Conservation (phyloP, 148 eudicot species). For the Polygonum aviculare region DNA sequence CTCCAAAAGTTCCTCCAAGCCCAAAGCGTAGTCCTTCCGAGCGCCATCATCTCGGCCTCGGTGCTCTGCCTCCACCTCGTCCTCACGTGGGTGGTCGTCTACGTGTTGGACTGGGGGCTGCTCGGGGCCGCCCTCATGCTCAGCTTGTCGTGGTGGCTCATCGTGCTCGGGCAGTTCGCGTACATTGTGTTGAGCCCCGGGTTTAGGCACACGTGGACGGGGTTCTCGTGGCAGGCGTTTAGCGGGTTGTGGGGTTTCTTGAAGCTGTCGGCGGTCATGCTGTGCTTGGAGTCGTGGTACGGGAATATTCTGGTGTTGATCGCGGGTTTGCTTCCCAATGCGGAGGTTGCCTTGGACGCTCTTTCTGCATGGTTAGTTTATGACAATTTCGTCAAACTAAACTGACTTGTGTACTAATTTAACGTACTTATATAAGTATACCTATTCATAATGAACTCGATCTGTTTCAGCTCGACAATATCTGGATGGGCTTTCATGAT, state of each 20-base stretch:
- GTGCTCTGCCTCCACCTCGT: conserved; percentile 23
- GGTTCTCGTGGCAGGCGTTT: conserved; percentile 33
- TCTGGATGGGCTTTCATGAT: conserved; percentile 49
- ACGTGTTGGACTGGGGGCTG: conserved; percentile 18
- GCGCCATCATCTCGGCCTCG: conserved; percentile 17
- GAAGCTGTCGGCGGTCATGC: conserved; percentile 44
- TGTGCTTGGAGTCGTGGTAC: conserved; percentile 54
- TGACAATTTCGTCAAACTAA: no score
- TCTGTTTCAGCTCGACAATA: conserved; percentile 31
- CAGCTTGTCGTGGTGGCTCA: conserved; percentile 35
- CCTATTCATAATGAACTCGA: no score
- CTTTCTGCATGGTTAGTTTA: conserved; percentile 35
- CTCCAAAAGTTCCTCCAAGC: conserved; percentile 35
- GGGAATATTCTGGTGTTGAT: conserved; percentile 34
- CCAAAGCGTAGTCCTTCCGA: conserved; percentile 26
- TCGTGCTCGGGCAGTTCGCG: conserved; percentile 21
- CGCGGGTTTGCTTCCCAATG: conserved; percentile 34
- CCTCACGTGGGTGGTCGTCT: conserved; percentile 26
- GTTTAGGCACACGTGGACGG: conserved; percentile 39
- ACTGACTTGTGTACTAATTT: no score
- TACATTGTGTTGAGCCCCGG: conserved; percentile 18
- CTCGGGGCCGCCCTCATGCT: conserved; percentile 37
- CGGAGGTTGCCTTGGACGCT: conserved; percentile 43
- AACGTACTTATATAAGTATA: no score
- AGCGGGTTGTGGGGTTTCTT: conserved; percentile 31